These are phyloP conservation scores for Cladorrhinum sp. DNA, from an alignment of 2,329 filamentous ascomycete species.

Conservation along the genomic window DNA sequence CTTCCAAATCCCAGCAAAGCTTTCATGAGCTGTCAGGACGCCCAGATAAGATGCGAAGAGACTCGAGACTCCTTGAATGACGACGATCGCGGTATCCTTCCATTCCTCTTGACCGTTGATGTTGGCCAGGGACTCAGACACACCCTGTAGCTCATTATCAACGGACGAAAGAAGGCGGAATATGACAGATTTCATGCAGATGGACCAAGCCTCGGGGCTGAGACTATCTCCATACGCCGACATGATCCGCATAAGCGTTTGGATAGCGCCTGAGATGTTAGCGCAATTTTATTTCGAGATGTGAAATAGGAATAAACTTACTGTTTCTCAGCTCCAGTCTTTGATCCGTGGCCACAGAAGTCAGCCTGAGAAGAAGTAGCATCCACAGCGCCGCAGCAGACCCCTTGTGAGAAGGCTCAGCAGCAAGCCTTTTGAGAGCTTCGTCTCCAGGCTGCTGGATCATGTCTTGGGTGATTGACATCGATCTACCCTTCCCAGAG, in stretches of 20 bases:
- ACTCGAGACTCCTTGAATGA: constrained; percentile 68
- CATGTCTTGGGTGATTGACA: constrained; percentile 57
- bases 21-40: constrained; percentile 61
- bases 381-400: constrained; percentile 76
- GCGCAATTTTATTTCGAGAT: constrained; percentile 25
- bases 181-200: constrained; percentile 77
- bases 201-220: constrained; percentile 73
- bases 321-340: constrained; percentile 77
- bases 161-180: constrained; percentile 74
- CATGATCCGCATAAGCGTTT: constrained; percentile 86
- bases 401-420: constrained; percentile 55
- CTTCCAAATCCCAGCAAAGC: constrained; percentile 73
- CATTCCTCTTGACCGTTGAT: constrained; percentile 55
- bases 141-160: constrained; percentile 50
- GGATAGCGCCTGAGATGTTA: constrained; percentile 64
- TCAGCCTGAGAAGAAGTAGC: constrained; percentile 68
- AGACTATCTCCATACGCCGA: constrained; percentile 85
- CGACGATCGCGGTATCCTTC: constrained; percentile 72
- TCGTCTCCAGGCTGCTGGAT: constrained; percentile 55
- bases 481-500: constrained; percentile 55
- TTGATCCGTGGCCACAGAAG: constrained; percentile 67
- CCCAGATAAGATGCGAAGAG: constrained; percentile 76
- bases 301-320: constrained; percentile 30
- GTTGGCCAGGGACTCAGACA: constrained; percentile 37
- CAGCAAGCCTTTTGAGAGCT: constrained; percentile 56